These are phyloP conservation scores for Turritis glabra DNA, from an alignment of 345 rosid species.

Conservation along the genomic window DNA sequence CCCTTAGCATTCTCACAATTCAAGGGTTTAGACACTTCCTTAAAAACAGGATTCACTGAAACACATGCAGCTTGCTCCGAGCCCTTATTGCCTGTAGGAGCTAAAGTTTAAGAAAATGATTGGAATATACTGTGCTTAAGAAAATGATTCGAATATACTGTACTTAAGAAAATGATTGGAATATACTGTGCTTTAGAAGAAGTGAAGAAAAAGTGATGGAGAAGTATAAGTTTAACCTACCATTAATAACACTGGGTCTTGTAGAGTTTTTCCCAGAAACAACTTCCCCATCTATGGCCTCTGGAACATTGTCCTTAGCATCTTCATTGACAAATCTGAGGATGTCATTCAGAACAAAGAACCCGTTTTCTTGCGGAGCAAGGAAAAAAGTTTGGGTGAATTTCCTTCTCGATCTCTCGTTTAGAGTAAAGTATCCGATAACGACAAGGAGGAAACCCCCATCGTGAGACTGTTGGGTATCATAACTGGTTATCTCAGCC, in stretches of 20 bases:
- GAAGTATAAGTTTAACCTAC: conserved; percentile 3
- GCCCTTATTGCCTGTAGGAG: conserved; percentile 12
- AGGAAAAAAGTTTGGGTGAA: conserved; percentile 76
- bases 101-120: not conserved
- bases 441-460: conserved; percentile 71
- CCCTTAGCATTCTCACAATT: conserved; percentile 16
- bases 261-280: not conserved
- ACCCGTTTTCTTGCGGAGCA: conserved; percentile 85
- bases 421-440: conserved; percentile 63
- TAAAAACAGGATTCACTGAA: conserved; percentile 3
- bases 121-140: not conserved
- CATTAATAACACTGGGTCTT: not conserved
- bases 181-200: not conserved
- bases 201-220: not conserved
- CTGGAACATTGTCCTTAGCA: not conserved
- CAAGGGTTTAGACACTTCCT: conserved; percentile 40
- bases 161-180: not conserved
- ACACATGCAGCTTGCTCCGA: conserved; percentile 10
- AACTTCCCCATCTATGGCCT: not conserved
- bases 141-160: not conserved
- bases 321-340: conserved; percentile 33
- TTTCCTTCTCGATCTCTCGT: conserved; percentile 42
- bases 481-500: conserved; percentile 54
- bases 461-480: conserved; percentile 62
- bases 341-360: conserved; percentile 78